A percentile compares a stretch with the other conserved stretches of the same genome.
These are phyloP conservation scores for Exophiala mesophila DNA, from an alignment of 2,329 filamentous ascomycete species.

Conservation along the genomic window DNA sequence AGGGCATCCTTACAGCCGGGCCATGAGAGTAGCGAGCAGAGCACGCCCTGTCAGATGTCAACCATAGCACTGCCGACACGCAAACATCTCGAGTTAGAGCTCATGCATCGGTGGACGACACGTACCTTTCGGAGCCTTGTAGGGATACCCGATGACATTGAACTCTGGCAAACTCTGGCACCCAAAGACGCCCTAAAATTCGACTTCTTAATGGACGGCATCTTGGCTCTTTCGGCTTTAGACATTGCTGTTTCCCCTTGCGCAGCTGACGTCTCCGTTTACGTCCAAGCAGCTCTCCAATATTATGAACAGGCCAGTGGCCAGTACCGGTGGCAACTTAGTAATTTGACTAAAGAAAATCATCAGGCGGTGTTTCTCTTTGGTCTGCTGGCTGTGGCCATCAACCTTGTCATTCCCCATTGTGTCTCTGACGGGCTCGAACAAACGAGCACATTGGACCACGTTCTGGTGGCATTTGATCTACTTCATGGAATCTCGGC, in stretches of 20 bases:
- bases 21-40: not conserved
- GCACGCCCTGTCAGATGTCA: not conserved
- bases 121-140: not conserved
- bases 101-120: constrained; percentile 1
- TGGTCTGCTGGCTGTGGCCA: not conserved
- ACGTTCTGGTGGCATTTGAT: not conserved
- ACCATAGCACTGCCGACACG: not conserved
- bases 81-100: not conserved
- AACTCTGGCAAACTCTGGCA: not conserved
- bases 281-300: not conserved
- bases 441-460: not conserved
- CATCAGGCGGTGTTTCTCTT: not conserved
- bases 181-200: not conserved
- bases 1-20: not conserved
- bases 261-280: not conserved
- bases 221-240: not conserved
- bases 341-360: not conserved
- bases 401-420: not conserved
- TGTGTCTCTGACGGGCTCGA: not conserved
- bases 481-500: not conserved
- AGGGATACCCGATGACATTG: not conserved
- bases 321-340: not conserved
- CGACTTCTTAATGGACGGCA: constrained; percentile 1
- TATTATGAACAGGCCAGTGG: not conserved
- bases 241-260: not conserved